A percentile compares a stretch with the other conserved stretches of the same genome.
phyloP scores from a whole-genome alignment of 192 early-diverging fungal species.

The Coemansia sp. region DNA sequence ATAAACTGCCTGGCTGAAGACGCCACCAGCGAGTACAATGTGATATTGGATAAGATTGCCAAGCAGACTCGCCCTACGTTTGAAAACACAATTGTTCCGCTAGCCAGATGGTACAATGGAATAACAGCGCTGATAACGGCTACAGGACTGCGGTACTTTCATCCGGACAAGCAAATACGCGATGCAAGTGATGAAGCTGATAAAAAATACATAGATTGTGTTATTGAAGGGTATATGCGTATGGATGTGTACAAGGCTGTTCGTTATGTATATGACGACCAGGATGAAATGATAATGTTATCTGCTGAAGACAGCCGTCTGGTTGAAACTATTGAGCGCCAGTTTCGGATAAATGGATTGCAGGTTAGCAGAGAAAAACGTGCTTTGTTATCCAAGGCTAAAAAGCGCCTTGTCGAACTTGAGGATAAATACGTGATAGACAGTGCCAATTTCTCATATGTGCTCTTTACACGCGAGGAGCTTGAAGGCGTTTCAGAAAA shows the following conservation, averaged over 20 bases:
- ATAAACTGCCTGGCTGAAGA: neutral
- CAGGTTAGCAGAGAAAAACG: slow-evolving; percentile 57
- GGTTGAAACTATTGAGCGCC: slow-evolving; percentile 55
- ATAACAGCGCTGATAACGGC: neutral
- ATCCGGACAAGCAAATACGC: slow-evolving; percentile 54
- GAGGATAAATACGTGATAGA: neutral
- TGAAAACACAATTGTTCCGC: slow-evolving; percentile 21
- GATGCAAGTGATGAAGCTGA: slow-evolving; percentile 60
- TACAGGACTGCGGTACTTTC: slow-evolving; percentile 14
- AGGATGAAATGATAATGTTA: slow-evolving; percentile 24
- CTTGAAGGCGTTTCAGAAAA: slow-evolving; percentile 65
- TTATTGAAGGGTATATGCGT: slow-evolving; percentile 57
- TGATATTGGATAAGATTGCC: slow-evolving; percentile 13
- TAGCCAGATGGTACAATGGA: slow-evolving; percentile 26
- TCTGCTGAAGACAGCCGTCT: slow-evolving; percentile 60
- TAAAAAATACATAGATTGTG: slow-evolving; percentile 20
- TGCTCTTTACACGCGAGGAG: slow-evolving; percentile 51
- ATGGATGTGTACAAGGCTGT: slow-evolving; percentile 60
- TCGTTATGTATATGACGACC: slow-evolving; percentile 36
- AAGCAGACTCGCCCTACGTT: slow-evolving; percentile 27
- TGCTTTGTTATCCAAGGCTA: slow-evolving; percentile 55
- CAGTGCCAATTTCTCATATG: slow-evolving; percentile 13
- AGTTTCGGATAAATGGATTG: slow-evolving; percentile 65
- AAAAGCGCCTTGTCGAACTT: slow-evolving; percentile 40
- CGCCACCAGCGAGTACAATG: neutral